Conservation (phyloP, 257 asterid genomes). For the Nicotiana otophora region DNA sequence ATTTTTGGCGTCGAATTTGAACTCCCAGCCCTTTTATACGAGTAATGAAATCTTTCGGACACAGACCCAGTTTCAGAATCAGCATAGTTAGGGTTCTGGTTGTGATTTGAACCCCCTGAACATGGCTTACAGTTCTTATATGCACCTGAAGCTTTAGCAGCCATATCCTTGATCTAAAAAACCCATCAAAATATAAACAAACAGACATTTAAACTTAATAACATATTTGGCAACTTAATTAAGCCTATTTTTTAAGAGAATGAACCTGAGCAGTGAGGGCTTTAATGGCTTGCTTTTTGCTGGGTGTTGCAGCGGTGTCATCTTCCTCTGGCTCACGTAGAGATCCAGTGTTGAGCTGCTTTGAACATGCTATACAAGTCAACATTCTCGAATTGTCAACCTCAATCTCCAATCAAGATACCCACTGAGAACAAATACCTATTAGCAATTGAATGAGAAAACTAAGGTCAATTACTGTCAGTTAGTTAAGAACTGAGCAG, state of each 20-base stretch:
- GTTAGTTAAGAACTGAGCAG: neutral
- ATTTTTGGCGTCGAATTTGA: slow-evolving; percentile 47
- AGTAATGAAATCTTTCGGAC: slow-evolving; percentile 58
- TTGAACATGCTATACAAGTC: slow-evolving; percentile 93
- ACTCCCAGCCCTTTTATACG: slow-evolving; percentile 62
- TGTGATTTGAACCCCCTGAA: slow-evolving; percentile 44
- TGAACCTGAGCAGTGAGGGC: slow-evolving; percentile 74
- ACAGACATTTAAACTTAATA: neutral
- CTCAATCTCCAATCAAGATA: neutral
- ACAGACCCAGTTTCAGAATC: slow-evolving; percentile 62
- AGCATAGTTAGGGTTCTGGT: slow-evolving; percentile 32
- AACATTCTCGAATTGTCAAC: slow-evolving; percentile 38
- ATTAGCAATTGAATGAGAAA: neutral
- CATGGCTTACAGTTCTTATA: slow-evolving; percentile 90
- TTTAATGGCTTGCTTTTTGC: slow-evolving; percentile 65
- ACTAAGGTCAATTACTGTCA: neutral
- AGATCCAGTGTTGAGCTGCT: slow-evolving; percentile 68
- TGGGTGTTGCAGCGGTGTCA: slow-evolving; percentile 45
- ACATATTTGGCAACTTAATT: neutral
- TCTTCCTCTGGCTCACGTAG: slow-evolving; percentile 56
- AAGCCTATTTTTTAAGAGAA: neutral
- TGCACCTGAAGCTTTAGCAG: slow-evolving; percentile 93
- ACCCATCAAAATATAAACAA: neutral
- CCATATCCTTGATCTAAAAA: slow-evolving; percentile 84
- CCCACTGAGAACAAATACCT: neutral